Evolutionary conservation across 1,139 yeast species (phyloP), one percentile per base, ranked within the genome.

Genomic region (Candida sp.): DNA sequence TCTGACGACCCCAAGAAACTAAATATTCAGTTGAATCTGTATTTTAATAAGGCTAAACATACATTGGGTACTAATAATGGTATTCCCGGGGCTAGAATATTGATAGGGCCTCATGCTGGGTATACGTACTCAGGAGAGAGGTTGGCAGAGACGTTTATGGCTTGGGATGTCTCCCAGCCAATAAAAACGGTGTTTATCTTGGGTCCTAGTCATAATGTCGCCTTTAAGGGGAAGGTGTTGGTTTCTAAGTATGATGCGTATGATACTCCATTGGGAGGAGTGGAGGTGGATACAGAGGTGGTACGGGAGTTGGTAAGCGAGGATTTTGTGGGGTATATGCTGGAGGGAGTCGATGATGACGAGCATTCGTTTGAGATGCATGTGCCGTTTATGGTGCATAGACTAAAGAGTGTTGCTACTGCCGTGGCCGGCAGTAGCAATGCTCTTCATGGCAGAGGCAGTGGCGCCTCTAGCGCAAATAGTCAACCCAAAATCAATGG

Each of bases 301-400:
- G 65, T 69, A 19, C 51, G 62, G 2, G 56, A 64, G 21, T 60
- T 86, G 43, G 41, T 58, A 3, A 45, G 51, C 3, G 11, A 11
- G n/a, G 33, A 37, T 19, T 29, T 37, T 11, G 19, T 29, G n/a
- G 68, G 69, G 45, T 62, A 58, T 41, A 86, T 93, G 95, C 65
- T 73, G 36, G 52, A 61, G 2, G 76, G 70, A 0, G 74, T 74
- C 8, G 99, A 95, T 60, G 81, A 83, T 46, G 87, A 85, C 27
- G 99, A 95, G 61, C 99, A 93, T 61, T 85, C 95, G 40, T 81
- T 93, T 58, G 99, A 95, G 58, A 87, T 95, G 96, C 99, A 93
- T 63, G 78, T 87, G 57, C 97, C 98, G 0, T 84, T 80, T 50
- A 67, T 89, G 5, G 73, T 80, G 53, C 68, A 74, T 49, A 67